These are phyloP conservation scores for Ustilago loliicola DNA, from an alignment of 1,284 basidiomycete genomes.

Conservation along the genomic window DNA sequence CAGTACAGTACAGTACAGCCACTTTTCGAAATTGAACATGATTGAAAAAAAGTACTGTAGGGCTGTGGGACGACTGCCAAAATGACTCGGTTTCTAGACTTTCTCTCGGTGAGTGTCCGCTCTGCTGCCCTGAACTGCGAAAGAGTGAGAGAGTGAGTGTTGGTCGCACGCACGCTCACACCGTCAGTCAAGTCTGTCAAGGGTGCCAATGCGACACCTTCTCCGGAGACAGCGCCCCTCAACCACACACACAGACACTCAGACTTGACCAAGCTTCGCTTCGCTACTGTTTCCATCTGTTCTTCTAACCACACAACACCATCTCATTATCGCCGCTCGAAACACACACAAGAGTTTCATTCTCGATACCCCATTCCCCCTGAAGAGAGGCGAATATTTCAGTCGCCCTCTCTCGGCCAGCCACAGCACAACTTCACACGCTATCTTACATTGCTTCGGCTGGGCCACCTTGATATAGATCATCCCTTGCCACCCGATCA, in stretches of 20 bases:
- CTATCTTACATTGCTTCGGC: conserved; percentile 1
- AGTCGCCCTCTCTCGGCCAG: conserved; percentile 25
- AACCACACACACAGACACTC: not conserved
- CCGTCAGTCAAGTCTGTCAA: no score
- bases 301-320: not conserved
- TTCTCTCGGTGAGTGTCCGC: no score
- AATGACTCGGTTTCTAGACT: no score
- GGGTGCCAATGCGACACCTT: no score
- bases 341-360: not conserved
- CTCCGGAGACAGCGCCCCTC: no score
- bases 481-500: not conserved
- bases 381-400: conserved; percentile 21
- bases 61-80: not conserved
- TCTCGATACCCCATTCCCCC: conserved; percentile 12
- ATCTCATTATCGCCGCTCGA: not conserved
- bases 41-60: not conserved
- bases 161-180: no score
- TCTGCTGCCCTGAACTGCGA: no score
- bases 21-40: no score
- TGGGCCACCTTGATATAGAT: not conserved
- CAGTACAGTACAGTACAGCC: no score
- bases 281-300: no score
- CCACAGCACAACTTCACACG: not conserved
- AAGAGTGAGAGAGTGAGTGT: no score
- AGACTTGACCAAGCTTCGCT: no score